These are phyloP conservation scores for Erodium trifolium DNA, from an alignment of 441 rosid genomes.

Conservation along the genomic window DNA sequence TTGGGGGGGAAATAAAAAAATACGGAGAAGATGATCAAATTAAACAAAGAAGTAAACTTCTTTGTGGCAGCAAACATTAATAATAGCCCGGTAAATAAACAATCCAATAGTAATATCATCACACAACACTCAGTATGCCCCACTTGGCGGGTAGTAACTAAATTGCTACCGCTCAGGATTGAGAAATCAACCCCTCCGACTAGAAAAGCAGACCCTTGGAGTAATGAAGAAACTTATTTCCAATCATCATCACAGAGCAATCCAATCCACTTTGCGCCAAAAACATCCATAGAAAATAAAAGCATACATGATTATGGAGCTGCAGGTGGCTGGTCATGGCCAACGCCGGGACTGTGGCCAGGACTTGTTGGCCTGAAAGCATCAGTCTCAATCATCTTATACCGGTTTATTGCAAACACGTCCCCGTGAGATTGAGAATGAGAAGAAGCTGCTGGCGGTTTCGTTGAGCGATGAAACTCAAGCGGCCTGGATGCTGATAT, in stretches of 20 bases:
- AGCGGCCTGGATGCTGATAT: slow-evolving; percentile 1
- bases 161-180: not conserved
- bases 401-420: slow-evolving; percentile 16
- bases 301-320: not conserved
- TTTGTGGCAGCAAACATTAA: not conserved
- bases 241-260: not conserved
- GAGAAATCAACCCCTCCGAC: not conserved
- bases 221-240: not conserved
- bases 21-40: too few relatives aligned
- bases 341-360: slow-evolving; percentile 21
- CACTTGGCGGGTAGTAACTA: not conserved
- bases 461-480: not conserved
- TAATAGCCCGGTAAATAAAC: not conserved
- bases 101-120: not conserved
- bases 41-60: too few relatives aligned
- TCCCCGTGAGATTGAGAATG: not conserved
- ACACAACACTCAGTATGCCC: not conserved
- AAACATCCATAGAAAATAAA: not conserved
- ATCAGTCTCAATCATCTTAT: slow-evolving; percentile 21
- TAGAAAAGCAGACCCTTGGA: not conserved
- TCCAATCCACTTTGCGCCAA: not conserved
- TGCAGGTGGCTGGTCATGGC: slow-evolving; percentile 16
- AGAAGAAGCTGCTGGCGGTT: not conserved
- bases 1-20: too few relatives aligned
- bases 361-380: slow-evolving; percentile 23